Evolutionary conservation across 352 stramenopile genomes (phyloP), one percentile per base, ranked within the genome.

Genomic region (Globisporangium nunn): DNA sequence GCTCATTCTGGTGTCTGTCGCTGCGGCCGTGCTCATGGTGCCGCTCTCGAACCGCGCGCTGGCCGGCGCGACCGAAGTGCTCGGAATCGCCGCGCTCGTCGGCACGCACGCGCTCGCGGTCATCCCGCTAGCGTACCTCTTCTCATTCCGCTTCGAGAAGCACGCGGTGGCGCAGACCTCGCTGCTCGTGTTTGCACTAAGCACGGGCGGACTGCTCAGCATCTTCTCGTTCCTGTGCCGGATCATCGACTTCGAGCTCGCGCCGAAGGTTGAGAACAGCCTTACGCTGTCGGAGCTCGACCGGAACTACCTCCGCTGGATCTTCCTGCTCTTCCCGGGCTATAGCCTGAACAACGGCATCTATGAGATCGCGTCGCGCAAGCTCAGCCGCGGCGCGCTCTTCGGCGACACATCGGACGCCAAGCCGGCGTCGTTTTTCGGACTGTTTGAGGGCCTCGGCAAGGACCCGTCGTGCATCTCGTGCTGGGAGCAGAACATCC

Each of bases 181-280:
- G 35, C 48, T 75, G 37, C 52, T 78, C 5, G 63, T 75, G 28
- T 69, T 78, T 40, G 52, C 50, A 3, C 56, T 78, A 0, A 50
- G 56, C 41, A 69, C 68, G 3, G 68, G 70, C 33, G 64, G 61
- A 0, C 41, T 76, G 15, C 44, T 76, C 8, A 72, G 62, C 44
- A 74, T 76, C 55, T 66, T 76, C 47, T 76, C 68, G 47, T 74
- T 76, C 56, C 45, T 76, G 17, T 76, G 68, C 33, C 68, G 68
- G 23, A 51, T 76, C 31, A 63, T 76, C 17, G 52, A 69, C 52
- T 74, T 76, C 40, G 23, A 57, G 8, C 23, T 70, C 35, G 48
- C 56, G 30, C 15, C 17, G 7, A 45, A 23, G 8, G 39, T 50
- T 58, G 15, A 71, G 44, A 41, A 48, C 70, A 29, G 55, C 63